phyloP scores from a whole-genome alignment of 345 rosid species.

The Aquilaria malaccensis region DNA sequence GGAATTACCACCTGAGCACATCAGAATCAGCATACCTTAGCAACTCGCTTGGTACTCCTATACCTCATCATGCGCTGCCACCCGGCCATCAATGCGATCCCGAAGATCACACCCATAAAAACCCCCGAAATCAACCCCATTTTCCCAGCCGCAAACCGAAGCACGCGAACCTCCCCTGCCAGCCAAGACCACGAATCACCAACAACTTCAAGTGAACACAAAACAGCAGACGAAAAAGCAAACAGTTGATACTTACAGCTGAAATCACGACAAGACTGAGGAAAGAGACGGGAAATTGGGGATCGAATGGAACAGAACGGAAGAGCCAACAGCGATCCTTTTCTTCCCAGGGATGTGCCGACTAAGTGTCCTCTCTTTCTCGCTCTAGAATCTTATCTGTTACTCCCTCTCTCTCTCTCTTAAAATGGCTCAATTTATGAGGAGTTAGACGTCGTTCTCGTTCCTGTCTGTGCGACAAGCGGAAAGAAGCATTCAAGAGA shows the following conservation, averaged over 20 bases:
- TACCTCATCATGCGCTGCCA: slow-evolving; percentile 93
- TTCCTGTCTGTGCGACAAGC: too few relatives aligned
- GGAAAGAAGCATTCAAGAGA: slow-evolving; percentile 13
- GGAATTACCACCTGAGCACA: not conserved
- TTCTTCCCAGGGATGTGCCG: slow-evolving; percentile 11
- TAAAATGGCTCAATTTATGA: slow-evolving; percentile 1
- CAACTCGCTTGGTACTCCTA: slow-evolving; percentile 72
- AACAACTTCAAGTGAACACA: not conserved
- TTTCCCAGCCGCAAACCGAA: slow-evolving; percentile 17
- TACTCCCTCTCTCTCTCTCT: not conserved
- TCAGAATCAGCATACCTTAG: slow-evolving; percentile 43
- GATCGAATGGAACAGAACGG: not conserved
- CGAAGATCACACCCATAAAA: slow-evolving; percentile 70
- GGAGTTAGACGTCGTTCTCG: slow-evolving; percentile 10
- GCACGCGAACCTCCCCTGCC: slow-evolving; percentile 1
- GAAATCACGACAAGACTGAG: not conserved
- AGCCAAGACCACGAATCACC: too few relatives aligned
- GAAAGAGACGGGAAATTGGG: not conserved
- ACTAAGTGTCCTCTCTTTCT: not conserved
- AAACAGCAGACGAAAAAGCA: too few relatives aligned
- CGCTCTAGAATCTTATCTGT: slow-evolving; percentile 11
- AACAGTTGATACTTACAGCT: too few relatives aligned
- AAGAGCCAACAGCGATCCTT: slow-evolving; percentile 1
- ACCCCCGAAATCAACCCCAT: slow-evolving; percentile 96
- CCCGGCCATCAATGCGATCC: slow-evolving; percentile 88